A percentile compares a stretch with the other conserved stretches of the same genome.
Evolutionary conservation across 2,329 filamentous ascomycete genomes (phyloP).

Genomic region (Chrysoporthe puriensis): DNA sequence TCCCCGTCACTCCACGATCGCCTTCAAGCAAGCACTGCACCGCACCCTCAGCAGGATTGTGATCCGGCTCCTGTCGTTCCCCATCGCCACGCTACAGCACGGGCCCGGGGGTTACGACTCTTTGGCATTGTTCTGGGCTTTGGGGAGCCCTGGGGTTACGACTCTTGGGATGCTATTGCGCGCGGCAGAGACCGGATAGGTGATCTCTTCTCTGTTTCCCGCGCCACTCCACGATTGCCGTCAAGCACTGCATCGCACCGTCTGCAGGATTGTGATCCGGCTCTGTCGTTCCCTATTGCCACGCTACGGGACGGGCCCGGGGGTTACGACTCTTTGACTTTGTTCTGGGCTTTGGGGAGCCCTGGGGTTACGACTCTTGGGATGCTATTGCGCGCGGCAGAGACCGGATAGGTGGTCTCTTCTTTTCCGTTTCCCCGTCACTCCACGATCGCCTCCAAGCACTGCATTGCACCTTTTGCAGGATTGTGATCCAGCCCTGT

Average conservation of each 20-base stretch:
- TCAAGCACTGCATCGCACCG: neutral
- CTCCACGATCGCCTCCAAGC: neutral
- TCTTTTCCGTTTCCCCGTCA: no score
- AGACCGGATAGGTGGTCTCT: neutral
- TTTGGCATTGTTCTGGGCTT: neutral
- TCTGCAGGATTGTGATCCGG: neutral
- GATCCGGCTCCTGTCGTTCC: neutral
- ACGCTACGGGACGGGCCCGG: neutral
- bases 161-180: neutral
- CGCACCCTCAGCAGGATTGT: neutral
- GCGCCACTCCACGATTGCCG: no score
- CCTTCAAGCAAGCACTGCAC: neutral
- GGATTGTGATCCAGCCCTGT: neutral
- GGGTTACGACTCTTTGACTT: neutral
- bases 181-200: neutral
- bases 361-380: no score
- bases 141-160: slow-evolving; percentile 1
- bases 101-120: neutral
- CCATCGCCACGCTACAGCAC: neutral
- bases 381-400: no score
- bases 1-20: neutral
- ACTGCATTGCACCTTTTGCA: slow-evolving; percentile 2
- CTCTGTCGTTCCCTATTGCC: neutral
- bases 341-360: slow-evolving; percentile 6
- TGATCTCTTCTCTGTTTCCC: no score